Evolutionary conservation across 179 eudicot species (phyloP).

Genomic region (Spinacia oleracea): DNA sequence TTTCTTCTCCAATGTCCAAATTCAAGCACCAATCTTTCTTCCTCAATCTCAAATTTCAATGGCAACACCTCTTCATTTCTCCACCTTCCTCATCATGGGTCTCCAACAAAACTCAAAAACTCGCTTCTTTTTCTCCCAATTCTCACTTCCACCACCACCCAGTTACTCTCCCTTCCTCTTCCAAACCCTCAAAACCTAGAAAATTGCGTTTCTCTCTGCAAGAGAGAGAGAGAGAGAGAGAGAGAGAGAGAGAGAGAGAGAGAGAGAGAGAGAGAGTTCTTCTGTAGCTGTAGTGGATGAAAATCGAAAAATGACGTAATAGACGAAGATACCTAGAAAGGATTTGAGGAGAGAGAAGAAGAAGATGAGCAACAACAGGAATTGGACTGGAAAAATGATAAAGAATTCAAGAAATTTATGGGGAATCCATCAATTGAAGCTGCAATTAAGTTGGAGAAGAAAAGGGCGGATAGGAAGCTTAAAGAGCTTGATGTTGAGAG

Average conservation of each 20-base stretch:
- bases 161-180: constrained; percentile 17
- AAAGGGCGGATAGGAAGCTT: constrained; percentile 84
- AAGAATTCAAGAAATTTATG: constrained; percentile 94
- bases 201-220: constrained; percentile 40
- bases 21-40: not conserved
- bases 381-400: constrained; percentile 88
- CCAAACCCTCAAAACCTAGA: constrained; percentile 30
- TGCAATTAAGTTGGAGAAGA: constrained; percentile 92
- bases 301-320: constrained; percentile 27
- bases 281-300: constrained; percentile 40
- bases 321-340: constrained; percentile 31
- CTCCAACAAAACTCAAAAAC: constrained; percentile 15
- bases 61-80: constrained; percentile 50
- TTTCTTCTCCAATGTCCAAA: not conserved
- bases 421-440: constrained; percentile 96
- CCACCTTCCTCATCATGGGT: constrained; percentile 35
- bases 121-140: constrained; percentile 27
- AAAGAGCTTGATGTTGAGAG: constrained; percentile 77
- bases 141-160: constrained; percentile 19
- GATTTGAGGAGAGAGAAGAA: constrained; percentile 24
- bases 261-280: constrained; percentile 42
- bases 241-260: too few species aligned
- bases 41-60: constrained; percentile 32
- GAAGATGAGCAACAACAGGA: constrained; percentile 40
- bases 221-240: too few species aligned